Percentiles rank a stretch among this genome's conserved stretches.
phyloP scores from a whole-genome alignment of 768 basidiomycete genomes.

The Exsudoporus frostii region DNA sequence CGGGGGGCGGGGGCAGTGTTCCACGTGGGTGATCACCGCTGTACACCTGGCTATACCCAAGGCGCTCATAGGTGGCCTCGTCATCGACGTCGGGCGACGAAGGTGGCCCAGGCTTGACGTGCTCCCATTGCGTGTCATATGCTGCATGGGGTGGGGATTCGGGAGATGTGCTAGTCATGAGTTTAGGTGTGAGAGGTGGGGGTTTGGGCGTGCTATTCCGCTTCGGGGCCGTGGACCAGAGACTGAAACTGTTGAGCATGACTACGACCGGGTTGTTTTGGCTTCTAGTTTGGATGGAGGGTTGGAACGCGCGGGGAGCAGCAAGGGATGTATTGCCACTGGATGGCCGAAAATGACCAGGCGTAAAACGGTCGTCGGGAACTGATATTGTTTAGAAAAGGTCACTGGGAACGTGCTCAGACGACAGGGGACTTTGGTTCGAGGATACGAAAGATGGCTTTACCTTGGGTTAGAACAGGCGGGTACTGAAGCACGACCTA shows the following conservation, averaged over 20 bases:
- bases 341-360: neutral
- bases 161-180: constrained; percentile 11
- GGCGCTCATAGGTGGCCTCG: constrained; percentile 11
- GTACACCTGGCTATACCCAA: constrained; percentile 24
- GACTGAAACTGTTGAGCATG: constrained; percentile 3
- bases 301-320: neutral
- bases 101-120: constrained; percentile 15
- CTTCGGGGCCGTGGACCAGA: constrained; percentile 19
- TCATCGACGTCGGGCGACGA: constrained; percentile 19
- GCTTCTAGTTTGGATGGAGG: neutral
- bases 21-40: neutral
- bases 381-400: neutral
- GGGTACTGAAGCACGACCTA: neutral
- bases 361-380: neutral
- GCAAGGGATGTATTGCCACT: neutral
- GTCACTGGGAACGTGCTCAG: neutral
- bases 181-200: constrained; percentile 22
- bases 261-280: neutral
- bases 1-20: neutral
- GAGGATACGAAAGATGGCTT: neutral
- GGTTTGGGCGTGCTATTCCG: constrained; percentile 16
- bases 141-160: constrained; percentile 5
- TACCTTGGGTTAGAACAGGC: neutral
- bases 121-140: constrained; percentile 24
- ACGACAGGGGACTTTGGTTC: too few relatives aligned